A percentile compares a stretch with the other conserved stretches of the same genome.
Conservation (phyloP, 805 yeast genomes). For the Suhomyces emberorum region DNA sequence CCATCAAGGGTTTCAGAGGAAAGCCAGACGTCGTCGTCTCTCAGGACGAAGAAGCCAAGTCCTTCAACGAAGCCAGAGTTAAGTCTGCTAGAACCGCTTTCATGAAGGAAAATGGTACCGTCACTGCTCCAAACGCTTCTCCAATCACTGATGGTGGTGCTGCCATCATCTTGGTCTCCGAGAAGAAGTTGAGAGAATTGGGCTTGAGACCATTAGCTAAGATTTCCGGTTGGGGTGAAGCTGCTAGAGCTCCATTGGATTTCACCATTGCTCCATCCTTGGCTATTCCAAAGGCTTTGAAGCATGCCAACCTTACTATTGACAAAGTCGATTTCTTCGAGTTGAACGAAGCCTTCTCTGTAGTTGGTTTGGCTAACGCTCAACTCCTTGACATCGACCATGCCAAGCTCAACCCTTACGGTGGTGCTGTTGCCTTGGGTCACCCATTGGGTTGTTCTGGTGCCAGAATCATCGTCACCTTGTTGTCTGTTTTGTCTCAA, state of each 20-base stretch:
- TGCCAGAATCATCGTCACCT: conserved; percentile 87
- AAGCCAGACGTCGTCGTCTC: conserved; percentile 75
- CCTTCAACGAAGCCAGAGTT: conserved; percentile 74
- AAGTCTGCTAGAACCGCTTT: conserved; percentile 89
- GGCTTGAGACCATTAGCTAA: conserved; percentile 86
- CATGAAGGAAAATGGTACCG: conserved; percentile 90
- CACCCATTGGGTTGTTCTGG: conserved; percentile 97
- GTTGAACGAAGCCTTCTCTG: conserved; percentile 97
- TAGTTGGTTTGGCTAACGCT: conserved; percentile 88
- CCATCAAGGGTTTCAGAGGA: conserved; percentile 83
- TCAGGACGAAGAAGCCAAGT: conserved; percentile 79
- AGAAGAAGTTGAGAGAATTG: conserved; percentile 76
- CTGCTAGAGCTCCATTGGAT: conserved; percentile 91
- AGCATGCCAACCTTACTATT: conserved; percentile 67
- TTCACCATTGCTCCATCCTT: conserved; percentile 95
- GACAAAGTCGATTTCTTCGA: conserved; percentile 85
- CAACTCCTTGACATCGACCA: conserved; percentile 61
- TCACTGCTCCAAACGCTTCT: conserved; percentile 96
- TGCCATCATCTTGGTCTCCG: conserved; percentile 86
- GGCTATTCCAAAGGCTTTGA: conserved; percentile 94
- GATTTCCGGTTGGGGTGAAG: conserved; percentile 96
- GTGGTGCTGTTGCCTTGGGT: conserved; percentile 96
- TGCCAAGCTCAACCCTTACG: conserved; percentile 78
- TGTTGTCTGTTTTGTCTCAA: conserved; percentile 74
- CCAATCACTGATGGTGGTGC: conserved; percentile 98